These are phyloP conservation scores for Metarhizium robertsii DNA, from an alignment of 2,329 filamentous ascomycete species.

Conservation along the genomic window DNA sequence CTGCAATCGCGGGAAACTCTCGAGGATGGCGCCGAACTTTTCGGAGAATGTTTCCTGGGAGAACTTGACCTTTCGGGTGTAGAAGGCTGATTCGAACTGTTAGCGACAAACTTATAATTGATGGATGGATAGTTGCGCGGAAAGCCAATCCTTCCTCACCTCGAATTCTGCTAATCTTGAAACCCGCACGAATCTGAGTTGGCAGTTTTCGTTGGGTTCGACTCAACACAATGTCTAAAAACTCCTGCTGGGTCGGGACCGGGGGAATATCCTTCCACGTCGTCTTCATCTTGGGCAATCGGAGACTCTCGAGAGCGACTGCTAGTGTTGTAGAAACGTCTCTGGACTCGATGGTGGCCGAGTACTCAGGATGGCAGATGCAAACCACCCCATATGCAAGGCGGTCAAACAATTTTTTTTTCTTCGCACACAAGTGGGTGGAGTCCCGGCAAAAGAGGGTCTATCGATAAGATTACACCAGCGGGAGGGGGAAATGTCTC, in stretches of 20 bases:
- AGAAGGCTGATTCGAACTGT: conserved; percentile 56
- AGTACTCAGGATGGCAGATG: conserved; percentile 13
- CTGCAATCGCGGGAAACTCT: conserved; percentile 83
- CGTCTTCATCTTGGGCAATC: conserved; percentile 43
- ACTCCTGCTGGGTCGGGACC: conserved; percentile 88
- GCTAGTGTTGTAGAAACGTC: conserved; percentile 2
- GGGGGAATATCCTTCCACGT: conserved; percentile 73
- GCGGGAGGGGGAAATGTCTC: not conserved
- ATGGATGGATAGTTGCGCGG: not conserved
- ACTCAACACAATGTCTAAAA: conserved; percentile 93
- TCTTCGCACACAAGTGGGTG: conserved; percentile 13
- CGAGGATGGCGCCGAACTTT: conserved; percentile 82
- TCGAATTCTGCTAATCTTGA: conserved; percentile 88
- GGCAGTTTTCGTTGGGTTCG: conserved; percentile 87
- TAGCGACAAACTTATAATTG: not conserved
- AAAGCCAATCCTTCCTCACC: conserved; percentile 23
- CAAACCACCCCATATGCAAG: conserved; percentile 10
- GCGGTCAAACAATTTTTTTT: conserved; percentile 25
- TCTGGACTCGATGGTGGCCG: not conserved
- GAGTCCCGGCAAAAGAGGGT: conserved; percentile 9
- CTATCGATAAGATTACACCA: conserved; percentile 16
- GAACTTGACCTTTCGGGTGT: conserved; percentile 97
- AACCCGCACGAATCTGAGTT: conserved; percentile 90
- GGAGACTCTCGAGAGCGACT: conserved; percentile 1
- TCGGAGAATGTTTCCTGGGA: conserved; percentile 95